Evolutionary conservation across 805 yeast genomes (phyloP), one percentile per base, ranked within the genome.

Genomic region (Suhomyces tanzawaensis): DNA sequence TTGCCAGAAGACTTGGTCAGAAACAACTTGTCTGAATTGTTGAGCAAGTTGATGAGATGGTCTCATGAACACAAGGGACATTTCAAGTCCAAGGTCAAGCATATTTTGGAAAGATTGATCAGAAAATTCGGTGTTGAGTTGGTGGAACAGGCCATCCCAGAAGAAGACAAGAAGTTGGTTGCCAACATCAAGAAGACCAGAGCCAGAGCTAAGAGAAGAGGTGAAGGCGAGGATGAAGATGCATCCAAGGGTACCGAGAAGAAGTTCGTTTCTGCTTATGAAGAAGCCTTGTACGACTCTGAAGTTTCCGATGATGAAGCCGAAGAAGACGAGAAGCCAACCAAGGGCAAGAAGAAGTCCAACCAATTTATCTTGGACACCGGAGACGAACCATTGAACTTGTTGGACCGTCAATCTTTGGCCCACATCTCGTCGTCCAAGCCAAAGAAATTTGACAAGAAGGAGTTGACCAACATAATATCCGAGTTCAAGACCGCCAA

Each of bases 61-160:
- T 87, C 96, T 29, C 93, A 88, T 59, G 97, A 90, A 58, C 97
- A 91, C 63, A 87, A 88, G 55, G 95, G 95, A 33, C 96, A 89
- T 57, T 93, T 93, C 74, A 89, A 87, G 59, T 77, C 90, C 11
- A 91, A 87, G 62, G 91, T 93, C 25, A 87, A 88, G 67, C 97
- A 93, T 56, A 84, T 93, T 38, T 71, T 93, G 45, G 99, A 93
- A 71, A 78, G 98, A 52, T 69, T 93, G 53, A 77, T 91, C 38
- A 79, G 99, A 58, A 81, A 89, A 57, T 88, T 87, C 57, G 96
- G 98, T n/a, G 74, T 78, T 45, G 97, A 90, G 23, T 74, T 70
- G n/a, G 76, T 93, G 36, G 95, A 85, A 55, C 68, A 68, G 37
- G 77, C 79, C 36, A 89, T 93, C 66, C 99, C 99, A 8, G 95